Evolutionary conservation across 1,139 yeast species (phyloP), one percentile per base, ranked within the genome.

Genomic region (Hanseniaspora uvarum): DNA sequence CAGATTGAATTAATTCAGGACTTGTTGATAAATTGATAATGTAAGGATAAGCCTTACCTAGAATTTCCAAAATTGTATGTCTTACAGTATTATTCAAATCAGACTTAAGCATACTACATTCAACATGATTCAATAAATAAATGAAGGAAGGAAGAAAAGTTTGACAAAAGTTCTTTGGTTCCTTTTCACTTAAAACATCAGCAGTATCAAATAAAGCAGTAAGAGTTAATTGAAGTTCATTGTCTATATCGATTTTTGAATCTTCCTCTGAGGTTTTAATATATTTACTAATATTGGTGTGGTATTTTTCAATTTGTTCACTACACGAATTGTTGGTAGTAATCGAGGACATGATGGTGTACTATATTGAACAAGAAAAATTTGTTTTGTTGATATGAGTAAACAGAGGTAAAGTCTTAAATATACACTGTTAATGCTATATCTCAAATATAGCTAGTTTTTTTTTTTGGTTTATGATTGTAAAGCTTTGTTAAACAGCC

Each of bases 61-160:
- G 70, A 24, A 88, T 79, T 63, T 92, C 96, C 55, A 92, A 72
- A 7, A 86, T 72, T 36, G 86, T 47, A n/a, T 49, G 36, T 49
- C 53, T 49, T 4, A 49, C 21, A 11, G 33, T 44, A 19, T 49
- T 41, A 33, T 41, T 36, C 38, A 49, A 18, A 18, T 49, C 23
- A 21, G 33, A 7, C 33, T 49, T 49, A 21, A 33, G 18, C 30
- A 49, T 33, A 21, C 18, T 18, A 4, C 43, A 46, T 16, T 41
- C 31, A n/a, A 49, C 39, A 23, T 33, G 33, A 19, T 34, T 43
- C 8, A 49, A 19, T 2, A 49, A 18, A 4, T 30, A 26, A 14
- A 49, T 49, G 45, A 49, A 49, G 7, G 19, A 24, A 8, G 24
- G 34, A 10, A 49, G 19, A 19, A 49, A 41, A 7, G 23, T 49